Evolutionary conservation across 2,329 filamentous ascomycete genomes (phyloP).

Genomic region (Xylariomycetidae sp.): DNA sequence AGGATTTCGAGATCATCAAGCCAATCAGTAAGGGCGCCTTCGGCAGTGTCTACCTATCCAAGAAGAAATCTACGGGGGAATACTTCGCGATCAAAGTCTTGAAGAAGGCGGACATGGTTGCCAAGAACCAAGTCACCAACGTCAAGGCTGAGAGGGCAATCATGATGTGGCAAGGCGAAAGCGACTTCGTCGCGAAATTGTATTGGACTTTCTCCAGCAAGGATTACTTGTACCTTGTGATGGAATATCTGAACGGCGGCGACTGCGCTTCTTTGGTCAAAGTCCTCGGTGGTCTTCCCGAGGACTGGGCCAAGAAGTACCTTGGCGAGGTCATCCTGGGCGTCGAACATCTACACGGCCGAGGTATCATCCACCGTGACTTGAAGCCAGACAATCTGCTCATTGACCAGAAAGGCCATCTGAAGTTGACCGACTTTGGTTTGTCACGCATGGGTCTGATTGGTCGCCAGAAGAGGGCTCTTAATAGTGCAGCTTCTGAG

Average conservation of each 20-base stretch:
- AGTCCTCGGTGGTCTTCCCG: conserved; percentile 80
- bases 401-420: conserved; percentile 92
- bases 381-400: conserved; percentile 95
- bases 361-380: conserved; percentile 94
- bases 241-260: conserved; percentile 97
- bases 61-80: conserved; percentile 97
- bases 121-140: conserved; percentile 98
- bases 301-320: conserved; percentile 98
- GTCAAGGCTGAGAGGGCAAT: conserved; percentile 98
- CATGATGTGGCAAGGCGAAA: conserved; percentile 99
- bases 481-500: conserved; percentile 70
- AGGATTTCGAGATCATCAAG: conserved; percentile 99
- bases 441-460: conserved; percentile 95
- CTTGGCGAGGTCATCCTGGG: conserved; percentile 94
- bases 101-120: conserved; percentile 99
- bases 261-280: conserved; percentile 97
- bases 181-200: conserved; percentile 96
- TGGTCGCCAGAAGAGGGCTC: conserved; percentile 88
- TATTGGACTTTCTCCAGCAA: conserved; percentile 99
- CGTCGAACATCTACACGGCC: conserved; percentile 88
- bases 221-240: conserved; percentile 95
- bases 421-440: conserved; percentile 97
- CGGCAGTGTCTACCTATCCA: conserved; percentile 93
- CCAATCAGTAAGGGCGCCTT: conserved; percentile 99
- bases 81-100: conserved; percentile 98